Conservation (phyloP, 108 stramenopile genomes). For the Fragilaria crotonensis region DNA sequence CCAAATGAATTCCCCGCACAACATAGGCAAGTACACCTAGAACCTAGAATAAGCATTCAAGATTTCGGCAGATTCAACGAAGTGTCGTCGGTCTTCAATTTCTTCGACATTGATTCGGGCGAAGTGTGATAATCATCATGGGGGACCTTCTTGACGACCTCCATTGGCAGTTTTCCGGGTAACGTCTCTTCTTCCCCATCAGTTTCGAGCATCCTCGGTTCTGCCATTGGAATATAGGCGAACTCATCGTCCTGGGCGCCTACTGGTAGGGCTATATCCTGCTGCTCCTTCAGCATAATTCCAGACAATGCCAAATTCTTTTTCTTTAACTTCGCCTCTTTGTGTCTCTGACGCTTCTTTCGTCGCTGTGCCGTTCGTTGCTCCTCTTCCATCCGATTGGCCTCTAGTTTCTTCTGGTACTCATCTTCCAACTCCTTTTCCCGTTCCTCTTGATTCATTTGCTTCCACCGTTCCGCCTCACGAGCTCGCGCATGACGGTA, state of each 20-base stretch:
- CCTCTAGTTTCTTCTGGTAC: constrained; percentile 27
- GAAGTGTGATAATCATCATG: constrained; percentile 65
- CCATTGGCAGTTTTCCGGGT: neutral
- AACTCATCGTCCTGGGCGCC: constrained; percentile 31
- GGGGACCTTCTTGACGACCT: neutral
- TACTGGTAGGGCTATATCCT: neutral
- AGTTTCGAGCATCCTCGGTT: constrained; percentile 9
- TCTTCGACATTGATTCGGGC: constrained; percentile 52
- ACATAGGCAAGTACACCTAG: too few relatives aligned
- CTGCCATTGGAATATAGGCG: constrained; percentile 21
- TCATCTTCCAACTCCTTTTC: constrained; percentile 34
- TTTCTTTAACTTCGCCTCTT: constrained; percentile 77
- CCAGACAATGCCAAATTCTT: constrained; percentile 64
- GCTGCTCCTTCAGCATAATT: constrained; percentile 1
- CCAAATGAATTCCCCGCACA: too few relatives aligned
- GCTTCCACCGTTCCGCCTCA: constrained; percentile 70
- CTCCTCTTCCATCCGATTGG: constrained; percentile 27
- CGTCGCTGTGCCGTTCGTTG: constrained; percentile 51
- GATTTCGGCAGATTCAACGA: neutral
- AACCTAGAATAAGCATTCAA: neutral
- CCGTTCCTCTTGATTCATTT: constrained; percentile 43
- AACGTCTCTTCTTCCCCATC: neutral
- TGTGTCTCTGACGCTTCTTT: constrained; percentile 74
- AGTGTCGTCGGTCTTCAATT: constrained; percentile 13
- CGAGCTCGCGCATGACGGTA: constrained; percentile 84